Percentiles rank a stretch among this genome's conserved stretches.
Evolutionary conservation across 768 basidiomycete species (phyloP).

Genomic region (Hygrocybe punicea): DNA sequence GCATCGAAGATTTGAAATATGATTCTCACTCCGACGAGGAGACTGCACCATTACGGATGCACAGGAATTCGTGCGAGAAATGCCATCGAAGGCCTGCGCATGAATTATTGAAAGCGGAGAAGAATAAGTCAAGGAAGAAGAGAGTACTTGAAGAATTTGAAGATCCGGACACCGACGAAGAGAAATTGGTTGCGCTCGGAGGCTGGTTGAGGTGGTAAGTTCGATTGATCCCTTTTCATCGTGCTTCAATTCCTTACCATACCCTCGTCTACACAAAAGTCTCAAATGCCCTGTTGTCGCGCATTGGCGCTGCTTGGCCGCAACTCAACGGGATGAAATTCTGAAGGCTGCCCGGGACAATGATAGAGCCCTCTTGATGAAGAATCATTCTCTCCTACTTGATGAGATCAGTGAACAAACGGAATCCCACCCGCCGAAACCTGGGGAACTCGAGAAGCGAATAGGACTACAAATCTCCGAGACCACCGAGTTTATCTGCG

Average conservation of each 20-base stretch:
- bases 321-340: conserved; percentile 67
- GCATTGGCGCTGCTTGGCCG: conserved; percentile 74
- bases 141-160: conserved; percentile 51
- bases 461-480: conserved; percentile 47
- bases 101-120: conserved; percentile 39
- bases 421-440: conserved; percentile 9
- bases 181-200: conserved; percentile 50
- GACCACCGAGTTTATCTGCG: conserved; percentile 78
- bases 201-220: conserved; percentile 84
- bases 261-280: conserved; percentile 37
- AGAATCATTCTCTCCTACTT: conserved; percentile 15
- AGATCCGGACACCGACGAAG: conserved; percentile 52
- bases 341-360: conserved; percentile 57
- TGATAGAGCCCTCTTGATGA: conserved; percentile 44
- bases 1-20: conserved; percentile 42
- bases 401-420: conserved; percentile 6
- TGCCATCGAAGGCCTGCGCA: conserved; percentile 63
- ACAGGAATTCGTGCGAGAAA: conserved; percentile 68
- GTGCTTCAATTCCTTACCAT: conserved; percentile 10
- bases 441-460: conserved; percentile 43
- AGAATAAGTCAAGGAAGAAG: conserved; percentile 37
- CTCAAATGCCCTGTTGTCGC: conserved; percentile 72
- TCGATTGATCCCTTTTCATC: not conserved
- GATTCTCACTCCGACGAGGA: conserved; percentile 56
- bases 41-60: conserved; percentile 50